Evolutionary conservation across 163 green algal genomes (phyloP), one percentile per base, ranked within the genome.

Genomic region (Scenedesmus sp.): DNA sequence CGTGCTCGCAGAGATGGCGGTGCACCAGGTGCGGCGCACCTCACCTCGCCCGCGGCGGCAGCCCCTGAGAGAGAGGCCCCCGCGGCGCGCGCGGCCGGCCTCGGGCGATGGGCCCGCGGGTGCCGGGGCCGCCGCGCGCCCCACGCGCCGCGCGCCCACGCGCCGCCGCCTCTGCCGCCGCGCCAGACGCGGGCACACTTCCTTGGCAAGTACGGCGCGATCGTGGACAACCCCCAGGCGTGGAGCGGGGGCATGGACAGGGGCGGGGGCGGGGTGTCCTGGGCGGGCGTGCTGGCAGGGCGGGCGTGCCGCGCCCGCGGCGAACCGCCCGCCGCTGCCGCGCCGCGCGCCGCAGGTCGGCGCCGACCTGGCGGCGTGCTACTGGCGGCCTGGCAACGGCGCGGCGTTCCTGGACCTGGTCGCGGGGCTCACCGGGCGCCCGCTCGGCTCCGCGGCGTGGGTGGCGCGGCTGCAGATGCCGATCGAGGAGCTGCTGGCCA

Each of bases 1-100:
- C 63, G 87, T 93, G 33, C 82, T 95, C 31, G 91, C 92, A 17
- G 91, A 96, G 87, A 95, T 95, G 92, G 84, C 78, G 10, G 92
- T 96, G 66, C 87, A 92, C 62, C 91, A n/a, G n/a, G n/a, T n/a
- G n/a, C n/a, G n/a, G n/a, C n/a, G n/a, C n/a, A n/a, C n/a, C n/a
- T n/a, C n/a, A n/a, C n/a, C n/a, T n/a, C n/a, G n/a, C n/a, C n/a
- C 93, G 56, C 84, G 78, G 3, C 85, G 91, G n/a, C n/a, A n/a
- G n/a, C n/a, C n/a, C n/a, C n/a, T n/a, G n/a, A n/a, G n/a, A n/a
- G n/a, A n/a, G n/a, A n/a, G n/a, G n/a, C n/a, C n/a, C n/a, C n/a
- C n/a, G n/a, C n/a, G n/a, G n/a, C n/a, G n/a, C n/a, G n/a, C n/a
- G n/a, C n/a, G n/a, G n/a, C n/a, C n/a, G n/a, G n/a, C n/a, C n/a